Percentiles rank a stretch among this genome's conserved stretches.
Evolutionary conservation across 352 stramenopile species (phyloP).

Genomic region (Phytophthora sp.): DNA sequence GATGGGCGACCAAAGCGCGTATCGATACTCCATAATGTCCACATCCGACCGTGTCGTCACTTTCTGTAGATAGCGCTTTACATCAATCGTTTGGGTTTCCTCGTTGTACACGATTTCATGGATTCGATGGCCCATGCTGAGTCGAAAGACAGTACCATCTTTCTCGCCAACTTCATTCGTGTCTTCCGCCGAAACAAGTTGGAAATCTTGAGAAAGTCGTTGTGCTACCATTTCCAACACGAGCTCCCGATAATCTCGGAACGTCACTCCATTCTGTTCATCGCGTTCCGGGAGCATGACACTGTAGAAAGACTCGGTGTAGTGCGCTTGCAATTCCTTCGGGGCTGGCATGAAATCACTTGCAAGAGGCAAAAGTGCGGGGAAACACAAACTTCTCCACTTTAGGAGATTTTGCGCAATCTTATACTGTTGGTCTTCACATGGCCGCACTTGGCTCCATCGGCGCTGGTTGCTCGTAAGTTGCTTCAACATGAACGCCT

Average conservation of each 20-base stretch:
- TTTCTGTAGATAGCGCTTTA: slow-evolving; percentile 84
- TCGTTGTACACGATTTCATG: slow-evolving; percentile 90
- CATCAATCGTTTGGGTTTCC: slow-evolving; percentile 85
- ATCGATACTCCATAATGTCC: slow-evolving; percentile 86
- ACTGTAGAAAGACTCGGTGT: slow-evolving; percentile 88
- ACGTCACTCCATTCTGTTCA: slow-evolving; percentile 67
- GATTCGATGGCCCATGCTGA: slow-evolving; percentile 90
- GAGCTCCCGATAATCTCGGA: slow-evolving; percentile 79
- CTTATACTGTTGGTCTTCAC: slow-evolving; percentile 63
- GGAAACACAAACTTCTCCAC: slow-evolving; percentile 97
- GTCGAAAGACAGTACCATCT: slow-evolving; percentile 54
- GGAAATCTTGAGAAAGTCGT: slow-evolving; percentile 85
- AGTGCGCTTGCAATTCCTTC: slow-evolving; percentile 83
- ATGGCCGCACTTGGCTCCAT: slow-evolving; percentile 95
- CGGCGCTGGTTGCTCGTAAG: slow-evolving; percentile 94
- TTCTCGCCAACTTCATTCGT: slow-evolving; percentile 38
- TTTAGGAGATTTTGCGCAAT: slow-evolving; percentile 91
- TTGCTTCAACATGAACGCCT: slow-evolving; percentile 79
- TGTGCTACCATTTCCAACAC: slow-evolving; percentile 89
- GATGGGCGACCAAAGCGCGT: slow-evolving; percentile 79
- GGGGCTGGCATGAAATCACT: slow-evolving; percentile 89
- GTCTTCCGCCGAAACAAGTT: slow-evolving; percentile 76
- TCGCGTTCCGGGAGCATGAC: slow-evolving; percentile 78
- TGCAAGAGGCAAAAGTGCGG: slow-evolving; percentile 93
- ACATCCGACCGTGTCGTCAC: slow-evolving; percentile 66